These are phyloP conservation scores for Pythium pectinolyticum DNA, from an alignment of 352 stramenopile genomes.

Conservation along the genomic window DNA sequence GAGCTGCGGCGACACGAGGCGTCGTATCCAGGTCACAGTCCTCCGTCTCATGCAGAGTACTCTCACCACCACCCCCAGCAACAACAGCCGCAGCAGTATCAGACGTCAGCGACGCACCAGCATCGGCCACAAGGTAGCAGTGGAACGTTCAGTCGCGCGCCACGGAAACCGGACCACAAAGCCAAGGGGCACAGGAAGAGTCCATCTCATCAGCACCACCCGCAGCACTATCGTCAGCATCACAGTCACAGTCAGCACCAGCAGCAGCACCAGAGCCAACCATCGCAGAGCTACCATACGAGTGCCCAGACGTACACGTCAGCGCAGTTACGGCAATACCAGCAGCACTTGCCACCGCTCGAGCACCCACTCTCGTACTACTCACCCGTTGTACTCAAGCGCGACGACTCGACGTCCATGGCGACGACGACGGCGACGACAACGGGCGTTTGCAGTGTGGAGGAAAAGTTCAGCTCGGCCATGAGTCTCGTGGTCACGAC, in stretches of 20 bases:
- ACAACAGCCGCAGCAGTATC: background rate
- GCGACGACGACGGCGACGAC: too few relatives aligned
- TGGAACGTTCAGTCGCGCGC: conserved; percentile 3
- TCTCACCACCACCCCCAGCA: conserved; percentile 3
- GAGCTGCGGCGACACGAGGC: conserved; percentile 16
- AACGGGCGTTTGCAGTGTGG: conserved; percentile 24
- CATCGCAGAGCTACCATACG: background rate
- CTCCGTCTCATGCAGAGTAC: background rate
- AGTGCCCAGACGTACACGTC: background rate
- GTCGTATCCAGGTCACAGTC: background rate
- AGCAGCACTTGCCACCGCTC: background rate
- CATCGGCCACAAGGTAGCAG: background rate
- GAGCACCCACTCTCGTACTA: background rate
- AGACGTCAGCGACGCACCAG: background rate
- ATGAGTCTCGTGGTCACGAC: conserved; percentile 22
- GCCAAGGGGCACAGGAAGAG: conserved; percentile 19
- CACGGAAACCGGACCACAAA: conserved; percentile 13
- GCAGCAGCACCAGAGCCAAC: background rate
- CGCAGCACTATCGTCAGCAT: background rate
- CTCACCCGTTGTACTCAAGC: background rate
- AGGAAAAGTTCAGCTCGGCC: conserved; percentile 29
- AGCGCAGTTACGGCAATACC: background rate
- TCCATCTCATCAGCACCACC: conserved; percentile 10
- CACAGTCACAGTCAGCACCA: background rate
- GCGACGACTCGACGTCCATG: conserved; percentile 21